Base-by-base conservation (phyloP, 2,329 filamentous ascomycete species). In the Fusarium subtropicale region DNA sequence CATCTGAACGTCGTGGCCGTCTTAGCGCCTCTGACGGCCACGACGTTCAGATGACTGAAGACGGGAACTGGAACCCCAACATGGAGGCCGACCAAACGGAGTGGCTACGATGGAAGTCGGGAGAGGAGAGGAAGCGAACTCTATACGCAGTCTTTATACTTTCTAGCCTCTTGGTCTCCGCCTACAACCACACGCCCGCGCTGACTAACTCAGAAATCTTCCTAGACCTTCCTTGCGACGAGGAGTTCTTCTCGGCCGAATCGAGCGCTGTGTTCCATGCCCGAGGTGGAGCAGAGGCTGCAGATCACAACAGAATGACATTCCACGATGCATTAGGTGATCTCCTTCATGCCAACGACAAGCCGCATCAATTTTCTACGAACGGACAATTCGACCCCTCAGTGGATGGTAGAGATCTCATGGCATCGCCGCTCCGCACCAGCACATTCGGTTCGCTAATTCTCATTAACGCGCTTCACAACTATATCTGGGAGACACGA, bases 401-500 rank as follows among this genome's bases (percentile, higher is more conserved):
- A 7, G 24, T 55, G 13, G 69, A 73, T 8, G 48, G 56, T 18
- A 36, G 74, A 44, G 86, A 90, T 11, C 75, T 86, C 2, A 81
- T 86, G 2, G 83, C 86, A 68, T 89, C 84, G 55, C 89, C 93
- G 34, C 83, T 96, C 48, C 89, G 88, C 70, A 93, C 94, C 1
- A 97, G 95, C 80, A 94, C 94, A 0, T 97, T 97, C 77, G 96
- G 95, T 11, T 97, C 94, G 77, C 84, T 97, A 31, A 87, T 97
- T 8, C 82, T 99, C 67, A 97, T 98, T 77, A 95, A 97, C 76
- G 94, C 96, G 5, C 84, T 98, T 26, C 96, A 98, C 81, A 97
- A 97, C 73, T 97, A 97, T 79, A 97, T 98, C 45, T 98, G 96
- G 96, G 95, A 98, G 80, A 97, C 94, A 0, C 87, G 95, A 26